phyloP scores from a whole-genome alignment of 169 alveolate species.

The Plasmodium coatneyi region DNA sequence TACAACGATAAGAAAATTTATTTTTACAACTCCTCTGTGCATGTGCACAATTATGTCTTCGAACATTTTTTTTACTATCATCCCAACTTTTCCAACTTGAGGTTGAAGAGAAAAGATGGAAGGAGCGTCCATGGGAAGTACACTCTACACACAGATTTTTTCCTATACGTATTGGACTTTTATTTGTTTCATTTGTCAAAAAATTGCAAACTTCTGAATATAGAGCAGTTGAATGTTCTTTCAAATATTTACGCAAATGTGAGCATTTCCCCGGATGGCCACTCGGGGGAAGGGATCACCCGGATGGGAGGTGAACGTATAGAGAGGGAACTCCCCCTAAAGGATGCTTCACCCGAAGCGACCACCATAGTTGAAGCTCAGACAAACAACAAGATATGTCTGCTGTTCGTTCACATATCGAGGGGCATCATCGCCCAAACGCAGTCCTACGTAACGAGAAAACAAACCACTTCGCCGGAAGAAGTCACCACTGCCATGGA shows the following conservation, averaged over 20 bases:
- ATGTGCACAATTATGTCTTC: slow-evolving; percentile 31
- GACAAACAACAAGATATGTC: slow-evolving; percentile 46
- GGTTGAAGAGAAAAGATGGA: not conserved
- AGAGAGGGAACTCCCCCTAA: not conserved
- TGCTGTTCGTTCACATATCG: slow-evolving; percentile 41
- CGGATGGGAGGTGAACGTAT: not conserved
- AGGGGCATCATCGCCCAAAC: slow-evolving; percentile 38
- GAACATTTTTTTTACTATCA: not conserved
- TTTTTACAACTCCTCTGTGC: slow-evolving; percentile 46
- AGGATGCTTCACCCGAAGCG: not conserved
- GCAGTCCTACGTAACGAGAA: slow-evolving; percentile 7
- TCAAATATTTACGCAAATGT: slow-evolving; percentile 43
- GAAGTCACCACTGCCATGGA: not conserved
- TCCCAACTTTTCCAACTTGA: not conserved
- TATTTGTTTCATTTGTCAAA: slow-evolving; percentile 41
- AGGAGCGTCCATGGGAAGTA: not conserved
- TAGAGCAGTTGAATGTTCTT: slow-evolving; percentile 27
- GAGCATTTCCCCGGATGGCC: slow-evolving; percentile 9
- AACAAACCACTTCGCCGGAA: not conserved
- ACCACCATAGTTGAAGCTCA: not conserved
- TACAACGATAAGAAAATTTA: slow-evolving; percentile 19
- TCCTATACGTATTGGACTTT: slow-evolving; percentile 55
- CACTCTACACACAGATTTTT: slow-evolving; percentile 50
- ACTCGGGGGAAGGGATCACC: not conserved
- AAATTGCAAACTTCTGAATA: slow-evolving; percentile 24